Percentiles rank a stretch among this genome's conserved stretches.
Conservation (phyloP, 345 rosid species). For the Microthlaspi erraticum region DNA sequence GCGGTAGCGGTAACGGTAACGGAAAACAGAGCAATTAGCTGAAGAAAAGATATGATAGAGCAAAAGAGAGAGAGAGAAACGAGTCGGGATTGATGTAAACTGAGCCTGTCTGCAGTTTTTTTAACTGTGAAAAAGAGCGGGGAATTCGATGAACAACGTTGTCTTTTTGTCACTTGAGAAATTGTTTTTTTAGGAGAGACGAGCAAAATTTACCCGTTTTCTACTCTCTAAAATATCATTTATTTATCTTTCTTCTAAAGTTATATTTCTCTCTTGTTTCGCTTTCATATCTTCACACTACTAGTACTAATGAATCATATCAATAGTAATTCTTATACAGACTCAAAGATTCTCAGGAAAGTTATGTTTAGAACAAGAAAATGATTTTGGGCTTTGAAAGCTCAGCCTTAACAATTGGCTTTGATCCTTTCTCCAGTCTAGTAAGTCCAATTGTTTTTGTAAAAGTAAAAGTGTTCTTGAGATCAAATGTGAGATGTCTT, state of each 20-base stretch:
- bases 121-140: slow-evolving; percentile 38
- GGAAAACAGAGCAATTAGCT: slow-evolving; percentile 27
- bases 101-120: slow-evolving; percentile 37
- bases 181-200: slow-evolving; percentile 21
- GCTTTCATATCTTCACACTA: background rate
- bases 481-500: slow-evolving; percentile 5
- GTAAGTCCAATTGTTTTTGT: background rate
- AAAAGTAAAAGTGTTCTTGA: background rate
- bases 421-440: background rate
- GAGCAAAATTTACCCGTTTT: slow-evolving; percentile 35
- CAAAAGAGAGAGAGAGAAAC: background rate
- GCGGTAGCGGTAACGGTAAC: slow-evolving; percentile 16
- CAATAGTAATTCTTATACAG: too few relatives aligned
- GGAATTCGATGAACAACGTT: slow-evolving; percentile 23
- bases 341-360: background rate
- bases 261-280: background rate
- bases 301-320: background rate
- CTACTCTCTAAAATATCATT: slow-evolving; percentile 20
- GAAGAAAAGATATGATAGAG: slow-evolving; percentile 27
- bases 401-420: background rate
- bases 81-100: slow-evolving; percentile 22
- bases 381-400: background rate
- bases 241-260: background rate
- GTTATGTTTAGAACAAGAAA: background rate
- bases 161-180: slow-evolving; percentile 28